Percentiles rank a stretch among this genome's conserved stretches.
Evolutionary conservation across 2,329 filamentous ascomycete species (phyloP).

Genomic region (Penicillium sp.): DNA sequence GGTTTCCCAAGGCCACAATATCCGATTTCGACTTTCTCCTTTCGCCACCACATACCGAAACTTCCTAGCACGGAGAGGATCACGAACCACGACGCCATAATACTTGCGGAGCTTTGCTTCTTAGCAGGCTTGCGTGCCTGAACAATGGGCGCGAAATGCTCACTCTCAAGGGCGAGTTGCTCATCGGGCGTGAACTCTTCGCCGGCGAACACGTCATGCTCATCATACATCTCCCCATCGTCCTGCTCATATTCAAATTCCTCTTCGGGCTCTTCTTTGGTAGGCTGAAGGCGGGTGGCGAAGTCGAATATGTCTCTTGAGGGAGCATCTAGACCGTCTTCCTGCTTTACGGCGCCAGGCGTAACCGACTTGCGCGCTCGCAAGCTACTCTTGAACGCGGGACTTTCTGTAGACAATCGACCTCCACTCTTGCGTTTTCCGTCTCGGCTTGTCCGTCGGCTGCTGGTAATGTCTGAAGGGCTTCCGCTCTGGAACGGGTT

Average conservation of each 20-base stretch:
- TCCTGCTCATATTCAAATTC: slow-evolving; percentile 29
- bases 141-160: slow-evolving; percentile 43
- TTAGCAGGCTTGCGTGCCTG: slow-evolving; percentile 19
- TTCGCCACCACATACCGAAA: slow-evolving; percentile 77
- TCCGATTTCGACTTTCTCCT: slow-evolving; percentile 93
- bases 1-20: slow-evolving; percentile 81
- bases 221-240: slow-evolving; percentile 41
- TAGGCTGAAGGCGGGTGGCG: slow-evolving; percentile 39
- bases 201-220: slow-evolving; percentile 57
- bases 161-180: slow-evolving; percentile 69
- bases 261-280: slow-evolving; percentile 31
- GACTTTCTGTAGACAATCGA: slow-evolving; percentile 34
- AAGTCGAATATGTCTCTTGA: slow-evolving; percentile 56
- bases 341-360: slow-evolving; percentile 39
- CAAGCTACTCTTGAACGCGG: slow-evolving; percentile 20
- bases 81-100: slow-evolving; percentile 65
- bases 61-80: slow-evolving; percentile 63
- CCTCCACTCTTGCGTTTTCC: slow-evolving; percentile 49
- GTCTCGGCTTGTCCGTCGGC: slow-evolving; percentile 25
- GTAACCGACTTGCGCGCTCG: slow-evolving; percentile 30
- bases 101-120: slow-evolving; percentile 44
- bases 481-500: slow-evolving; percentile 91
- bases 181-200: slow-evolving; percentile 95
- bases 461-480: slow-evolving; percentile 45
- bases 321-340: slow-evolving; percentile 50